These are phyloP conservation scores for Magnolia kwangsiensis DNA, from an alignment of 164 flowering plant genomes.

Conservation along the genomic window DNA sequence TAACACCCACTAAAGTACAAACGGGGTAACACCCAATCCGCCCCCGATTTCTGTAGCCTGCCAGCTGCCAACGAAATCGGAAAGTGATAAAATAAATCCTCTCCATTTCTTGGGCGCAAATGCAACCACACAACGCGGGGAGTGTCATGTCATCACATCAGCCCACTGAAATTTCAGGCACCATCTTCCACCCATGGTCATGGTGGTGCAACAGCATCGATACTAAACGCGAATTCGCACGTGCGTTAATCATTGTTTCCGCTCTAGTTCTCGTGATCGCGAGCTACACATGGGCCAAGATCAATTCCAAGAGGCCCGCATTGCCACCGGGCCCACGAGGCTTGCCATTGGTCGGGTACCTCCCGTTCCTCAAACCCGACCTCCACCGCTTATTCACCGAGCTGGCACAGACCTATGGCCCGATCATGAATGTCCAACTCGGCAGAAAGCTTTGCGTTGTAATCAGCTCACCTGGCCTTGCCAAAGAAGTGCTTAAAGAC, in stretches of 20 bases:
- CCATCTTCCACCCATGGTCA: neutral
- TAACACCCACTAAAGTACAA: too few species aligned
- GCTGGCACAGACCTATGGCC: slow-evolving; percentile 17
- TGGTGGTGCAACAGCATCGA: neutral
- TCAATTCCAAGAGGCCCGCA: neutral
- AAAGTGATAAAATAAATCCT: neutral
- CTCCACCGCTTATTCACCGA: slow-evolving; percentile 6
- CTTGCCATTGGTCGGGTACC: slow-evolving; percentile 44
- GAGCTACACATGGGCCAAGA: neutral
- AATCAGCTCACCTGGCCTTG: slow-evolving; percentile 17
- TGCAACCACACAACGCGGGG: too few species aligned
- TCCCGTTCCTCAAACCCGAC: slow-evolving; percentile 36
- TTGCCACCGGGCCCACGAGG: slow-evolving; percentile 47
- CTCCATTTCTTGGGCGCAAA: neutral
- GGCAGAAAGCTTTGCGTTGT: slow-evolving; percentile 25
- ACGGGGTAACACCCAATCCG: too few species aligned
- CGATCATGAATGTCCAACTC: slow-evolving; percentile 22
- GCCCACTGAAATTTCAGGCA: neutral
- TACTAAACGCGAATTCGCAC: neutral
- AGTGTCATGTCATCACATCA: neutral
- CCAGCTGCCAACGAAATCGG: too few species aligned
- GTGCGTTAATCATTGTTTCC: neutral
- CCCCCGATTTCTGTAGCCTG: too few species aligned
- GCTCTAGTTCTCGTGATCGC: neutral
- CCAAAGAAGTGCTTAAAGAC: slow-evolving; percentile 20